A percentile compares a stretch with the other conserved stretches of the same genome.
phyloP scores from a whole-genome alignment of 306 rosid genomes.

The Prunus persica region Prunus_persica_NCBIv2 NC_034009.1:30646501-30647000 shows the following conservation, averaged over 20 bases:
- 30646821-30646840: constrained; percentile 73
- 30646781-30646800: neutral
- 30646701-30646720: constrained; percentile 51
- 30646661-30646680: constrained; percentile 71
- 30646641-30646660: constrained; percentile 86
- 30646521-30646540: constrained; percentile 42
- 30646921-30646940: constrained; percentile 34
- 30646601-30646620: constrained; percentile 71
- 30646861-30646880: constrained; percentile 27
- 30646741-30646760: neutral
- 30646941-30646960: constrained; percentile 52
- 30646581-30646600: constrained; percentile 51
- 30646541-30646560: constrained; percentile 51
- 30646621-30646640: constrained; percentile 75
- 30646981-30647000: constrained; percentile 63
- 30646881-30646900: neutral
- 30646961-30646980: constrained; percentile 57
- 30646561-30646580: constrained; percentile 44
- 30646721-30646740: constrained; percentile 65
- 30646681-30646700: constrained; percentile 70
- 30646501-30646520: neutral
- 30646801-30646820: constrained; percentile 43
- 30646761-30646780: neutral
- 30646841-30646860: constrained; percentile 53
- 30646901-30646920: constrained; percentile 39